These are phyloP conservation scores for Aspergillus sp. DNA, from an alignment of 2,329 filamentous ascomycete species.

Conservation along the genomic window DNA sequence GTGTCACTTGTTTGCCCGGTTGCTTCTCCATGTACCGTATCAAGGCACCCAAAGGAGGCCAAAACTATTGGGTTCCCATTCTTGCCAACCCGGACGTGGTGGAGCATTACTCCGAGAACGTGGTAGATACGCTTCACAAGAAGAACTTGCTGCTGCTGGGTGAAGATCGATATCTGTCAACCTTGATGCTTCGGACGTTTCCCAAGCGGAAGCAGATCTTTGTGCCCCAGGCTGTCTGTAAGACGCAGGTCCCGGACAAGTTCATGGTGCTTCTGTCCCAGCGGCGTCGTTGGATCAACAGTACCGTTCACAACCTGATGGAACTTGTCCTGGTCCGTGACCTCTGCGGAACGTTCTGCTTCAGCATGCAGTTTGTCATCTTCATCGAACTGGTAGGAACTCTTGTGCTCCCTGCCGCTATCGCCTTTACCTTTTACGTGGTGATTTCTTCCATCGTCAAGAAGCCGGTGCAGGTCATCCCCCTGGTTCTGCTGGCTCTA, in stretches of 20 bases:
- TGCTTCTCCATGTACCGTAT: constrained; percentile 99
- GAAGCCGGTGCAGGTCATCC: constrained; percentile 78
- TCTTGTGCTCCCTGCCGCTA: constrained; percentile 89
- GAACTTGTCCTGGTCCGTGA: constrained; percentile 93
- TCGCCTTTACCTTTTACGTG: constrained; percentile 95
- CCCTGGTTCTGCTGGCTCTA: constrained; percentile 80
- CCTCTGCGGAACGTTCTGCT: constrained; percentile 97
- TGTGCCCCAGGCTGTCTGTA: constrained; percentile 97
- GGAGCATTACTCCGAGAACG: constrained; percentile 98
- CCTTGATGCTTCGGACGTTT: constrained; percentile 97
- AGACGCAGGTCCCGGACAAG: constrained; percentile 90
- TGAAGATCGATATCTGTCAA: constrained; percentile 93
- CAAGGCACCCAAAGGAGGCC: constrained; percentile 95
- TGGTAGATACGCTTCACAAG: constrained; percentile 96
- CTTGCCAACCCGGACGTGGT: constrained; percentile 97
- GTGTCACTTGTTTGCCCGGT: constrained; percentile 96
- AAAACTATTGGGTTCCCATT: constrained; percentile 99
- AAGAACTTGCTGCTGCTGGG: constrained; percentile 91
- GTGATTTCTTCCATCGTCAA: constrained; percentile 82
- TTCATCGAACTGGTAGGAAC: constrained; percentile 95
- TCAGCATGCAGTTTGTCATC: constrained; percentile 99
- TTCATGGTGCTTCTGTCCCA: constrained; percentile 94
- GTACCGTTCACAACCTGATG: constrained; percentile 97
- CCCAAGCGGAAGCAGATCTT: constrained; percentile 99
- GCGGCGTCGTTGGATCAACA: constrained; percentile 98